Evolutionary conservation across 805 yeast species (phyloP).

Genomic region (Blastobotrys attinorum): DNA sequence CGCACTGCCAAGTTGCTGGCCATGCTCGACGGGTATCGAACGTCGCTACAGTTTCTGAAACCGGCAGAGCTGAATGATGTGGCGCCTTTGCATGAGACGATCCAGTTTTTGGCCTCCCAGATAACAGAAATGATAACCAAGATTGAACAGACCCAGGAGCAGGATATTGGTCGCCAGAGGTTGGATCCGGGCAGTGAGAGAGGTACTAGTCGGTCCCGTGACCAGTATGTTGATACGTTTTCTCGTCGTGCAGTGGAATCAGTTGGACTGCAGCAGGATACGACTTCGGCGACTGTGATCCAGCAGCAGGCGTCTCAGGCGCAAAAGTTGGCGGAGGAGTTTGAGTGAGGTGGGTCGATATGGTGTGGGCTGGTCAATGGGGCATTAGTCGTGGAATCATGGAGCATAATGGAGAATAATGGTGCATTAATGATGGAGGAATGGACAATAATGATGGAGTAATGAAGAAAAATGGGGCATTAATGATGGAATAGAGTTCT

Average conservation of each 20-base stretch:
- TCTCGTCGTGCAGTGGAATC: slow-evolving; percentile 3
- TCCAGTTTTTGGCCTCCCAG: slow-evolving; percentile 1
- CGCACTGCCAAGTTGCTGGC: background rate
- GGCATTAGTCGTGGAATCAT: no score
- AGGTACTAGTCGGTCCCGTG: no score
- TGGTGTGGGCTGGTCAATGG: no score
- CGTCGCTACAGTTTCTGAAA: slow-evolving; percentile 1
- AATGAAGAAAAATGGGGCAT: background rate
- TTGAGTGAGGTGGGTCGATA: no score
- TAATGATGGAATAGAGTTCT: no score
- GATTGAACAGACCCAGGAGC: background rate
- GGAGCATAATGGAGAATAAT: no score
- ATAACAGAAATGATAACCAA: slow-evolving; percentile 1
- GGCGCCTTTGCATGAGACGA: slow-evolving; percentile 2
- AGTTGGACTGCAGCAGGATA: background rate
- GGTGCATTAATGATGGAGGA: no score
- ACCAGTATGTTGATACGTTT: slow-evolving; percentile 1
- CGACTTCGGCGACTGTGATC: background rate
- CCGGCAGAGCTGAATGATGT: slow-evolving; percentile 3
- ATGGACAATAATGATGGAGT: no score
- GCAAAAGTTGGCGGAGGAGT: no score
- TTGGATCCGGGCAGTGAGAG: no score
- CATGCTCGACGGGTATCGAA: slow-evolving; percentile 1
- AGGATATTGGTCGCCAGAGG: no score
- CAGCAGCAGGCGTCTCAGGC: background rate